These are phyloP conservation scores for Leptographium flavum DNA, from an alignment of 2,329 filamentous ascomycete genomes.

Conservation along the genomic window DNA sequence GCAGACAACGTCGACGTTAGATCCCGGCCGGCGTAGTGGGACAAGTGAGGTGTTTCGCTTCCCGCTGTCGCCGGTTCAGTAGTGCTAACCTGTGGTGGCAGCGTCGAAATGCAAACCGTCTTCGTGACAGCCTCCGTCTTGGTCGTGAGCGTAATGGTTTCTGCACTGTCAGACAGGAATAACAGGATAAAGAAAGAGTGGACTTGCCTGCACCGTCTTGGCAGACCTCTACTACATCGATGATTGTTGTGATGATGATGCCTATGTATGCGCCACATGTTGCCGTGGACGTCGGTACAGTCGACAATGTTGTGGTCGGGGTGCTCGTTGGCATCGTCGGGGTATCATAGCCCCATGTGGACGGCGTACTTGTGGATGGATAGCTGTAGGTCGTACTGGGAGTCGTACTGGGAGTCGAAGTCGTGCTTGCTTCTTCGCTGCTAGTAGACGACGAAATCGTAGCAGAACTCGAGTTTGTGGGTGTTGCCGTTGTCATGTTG, in stretches of 20 bases:
- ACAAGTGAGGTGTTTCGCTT: background rate
- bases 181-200: background rate
- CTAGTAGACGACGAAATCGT: too few relatives aligned
- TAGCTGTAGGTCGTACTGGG: too few relatives aligned
- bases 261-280: background rate
- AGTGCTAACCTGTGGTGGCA: background rate
- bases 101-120: background rate
- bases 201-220: background rate
- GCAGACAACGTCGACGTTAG: background rate
- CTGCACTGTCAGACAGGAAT: background rate
- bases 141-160: background rate
- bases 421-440: too few relatives aligned
- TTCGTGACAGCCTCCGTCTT: background rate
- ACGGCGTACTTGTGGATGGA: background rate
- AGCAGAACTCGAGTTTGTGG: background rate
- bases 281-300: background rate
- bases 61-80: background rate
- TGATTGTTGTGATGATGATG: constrained; percentile 5
- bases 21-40: background rate
- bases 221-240: constrained; percentile 8
- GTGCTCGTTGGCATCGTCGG: too few relatives aligned
- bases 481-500: background rate
- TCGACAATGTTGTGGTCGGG: background rate
- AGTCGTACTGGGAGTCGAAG: too few relatives aligned
- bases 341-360: background rate